Base-by-base conservation (phyloP, 2,329 filamentous ascomycete species). In the Escovopsis sp. region DNA sequence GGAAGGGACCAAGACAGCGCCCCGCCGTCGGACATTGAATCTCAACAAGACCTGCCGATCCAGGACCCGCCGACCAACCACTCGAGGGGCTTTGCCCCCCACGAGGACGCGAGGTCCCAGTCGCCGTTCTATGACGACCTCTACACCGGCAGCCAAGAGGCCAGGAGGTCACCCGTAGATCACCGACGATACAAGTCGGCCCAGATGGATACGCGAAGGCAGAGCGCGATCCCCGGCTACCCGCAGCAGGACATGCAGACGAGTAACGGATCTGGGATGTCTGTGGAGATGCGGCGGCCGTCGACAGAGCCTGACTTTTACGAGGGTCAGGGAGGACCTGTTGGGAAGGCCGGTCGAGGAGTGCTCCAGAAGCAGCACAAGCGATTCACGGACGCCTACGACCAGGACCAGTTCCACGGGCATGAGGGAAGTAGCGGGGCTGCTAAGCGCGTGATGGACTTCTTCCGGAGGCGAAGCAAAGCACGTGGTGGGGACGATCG, bases 381-480 rank as follows among this genome's bases (percentile, higher is more conserved):
- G 58, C 76, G 86, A 44, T 94, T 98, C 47, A 78, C 73, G 2
- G 86, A 94, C 48, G 85, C 82, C 2, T 94, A 93, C 53, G 85
- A 94, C 41, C 79, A 84, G 45, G 70, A 73, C 34, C 70, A 68
- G 41, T 67, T 62, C 26, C 66, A 67, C 35, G 72, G 77, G 35
- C 77, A 86, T 49, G 77, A 77, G 23, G 88, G 88, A 31, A 92
- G 82, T 55, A 88, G 78, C 43, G 84, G 84, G 38, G 82, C 86
- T 3, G 86, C 87, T 12, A 79, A 87, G 54, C 77, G 85, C 52
- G 90, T 98, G 27, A 96, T 98, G 87, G 88, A 98, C 61, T 94
- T 96, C 58, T 98, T 98, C 66, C 72, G 90, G 48, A 72, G 87
- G 55, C 73, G 87, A 53, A 84, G 82, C 37, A 85, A 79, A 61